Evolutionary conservation across 78 protist species (phyloP), one percentile per base, ranked within the genome.

Genomic region (Cavenderia fasciculata): DNA sequence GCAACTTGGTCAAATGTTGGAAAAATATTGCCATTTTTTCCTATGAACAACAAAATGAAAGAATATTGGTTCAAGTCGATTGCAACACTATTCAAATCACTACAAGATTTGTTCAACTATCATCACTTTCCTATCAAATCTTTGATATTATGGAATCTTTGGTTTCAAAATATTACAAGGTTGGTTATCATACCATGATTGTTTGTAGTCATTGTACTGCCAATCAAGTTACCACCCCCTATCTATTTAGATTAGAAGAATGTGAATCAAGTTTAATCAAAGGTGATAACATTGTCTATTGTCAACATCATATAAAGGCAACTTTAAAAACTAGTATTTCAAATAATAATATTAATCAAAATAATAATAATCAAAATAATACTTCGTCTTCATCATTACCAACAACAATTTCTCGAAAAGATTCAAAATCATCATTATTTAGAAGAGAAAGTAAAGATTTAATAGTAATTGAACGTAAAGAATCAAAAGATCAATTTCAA

Each of bases 1-100:
- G 75, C 16, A 62, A 79, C 33, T 6, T 79, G 2, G 38, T 63
- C 19, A 79, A 79, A 46, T 79, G 88, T 52, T 79, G 88, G 88
- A 63, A 79, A 7, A 70, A 79, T 38, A 23, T 66, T 18, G 88
- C 88, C 0, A 38, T 79, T 23, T 31, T 79, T 44, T 52, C 18
- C 21, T 23, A 57, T 18, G 59, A 72, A 47, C 25, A n/a, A 25
- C 33, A 33, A 8, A n/a, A 44, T 3, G 88, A 79, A 33, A n/a
- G 88, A 18, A 66, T 79, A 8, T 40, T 79, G 41, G 88, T 79
- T 19, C 16, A 27, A 6, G 57, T 79, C 46, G 88, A 79, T 25
- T 12, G 44, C 69, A 34, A 27, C 49, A 79, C 88, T 10, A 66
- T 79, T 29, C 77, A 79, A 44, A 66, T 79, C 19, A 18, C 66